Base-by-base conservation (phyloP, 1,139 yeast species). In the Debaryomyces sp. region DNA sequence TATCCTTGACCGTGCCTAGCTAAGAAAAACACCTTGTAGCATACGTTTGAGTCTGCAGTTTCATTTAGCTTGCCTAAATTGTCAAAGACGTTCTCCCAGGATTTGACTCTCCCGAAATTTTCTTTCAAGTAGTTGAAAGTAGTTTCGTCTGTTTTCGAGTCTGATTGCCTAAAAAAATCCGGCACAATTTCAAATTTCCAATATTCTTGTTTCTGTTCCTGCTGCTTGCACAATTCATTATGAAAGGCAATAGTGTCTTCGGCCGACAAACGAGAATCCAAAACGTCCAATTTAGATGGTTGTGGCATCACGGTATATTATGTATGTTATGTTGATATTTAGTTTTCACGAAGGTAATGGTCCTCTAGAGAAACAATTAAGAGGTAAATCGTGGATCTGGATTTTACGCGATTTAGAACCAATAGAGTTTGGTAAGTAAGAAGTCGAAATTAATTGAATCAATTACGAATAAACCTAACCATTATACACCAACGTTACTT, bases 1-100 rank as follows among this genome's bases (percentile, higher is more conserved):
- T 53, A 74, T 3, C 80, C 80, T 54, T 75, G 78, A 3, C 80
- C 80, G 49, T 76, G 81, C 51, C 81, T 69, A 15, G 78, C 77
- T 38, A 75, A 62, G 51, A 72, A 69, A 43, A 75, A 60, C 22
- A 76, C 51, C 57, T 76, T 76, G 59, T 75, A 77, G 8, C 52
- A 51, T 17, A 59, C 70, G 30, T 63, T 59, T 1, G 56, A 56
- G 1, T 40, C 43, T 21, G 70, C 58, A 7, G 51, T 41, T 1
- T 50, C 50, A 52, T 77, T 77, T 49, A 77, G 62, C 4, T 56
- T 49, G 8, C 61, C 55, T 23, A 76, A 54, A 12, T 65, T 57
- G 0, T 46, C 50, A 8, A 66, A 51, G 2, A 68, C 63, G 5
- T 65, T 64, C 21, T 57, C 57, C 81, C 81, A 76, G 4, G 66